Conservation (phyloP, 257 asterid species). For the Nicotiana obtusifolia region DNA sequence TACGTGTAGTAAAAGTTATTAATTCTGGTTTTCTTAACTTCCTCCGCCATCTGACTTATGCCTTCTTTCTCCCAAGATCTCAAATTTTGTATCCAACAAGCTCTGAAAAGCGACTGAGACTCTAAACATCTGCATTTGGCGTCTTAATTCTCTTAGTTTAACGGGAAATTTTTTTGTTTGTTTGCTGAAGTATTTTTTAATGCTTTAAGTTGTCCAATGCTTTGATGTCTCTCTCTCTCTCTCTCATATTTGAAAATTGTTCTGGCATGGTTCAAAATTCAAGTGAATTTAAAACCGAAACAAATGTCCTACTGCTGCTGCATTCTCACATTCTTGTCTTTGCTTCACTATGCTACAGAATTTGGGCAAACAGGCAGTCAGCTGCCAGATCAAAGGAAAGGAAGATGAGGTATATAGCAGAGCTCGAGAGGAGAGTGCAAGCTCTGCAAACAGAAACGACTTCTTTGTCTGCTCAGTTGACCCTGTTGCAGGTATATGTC, state of each 20-base stretch:
- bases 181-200: no score
- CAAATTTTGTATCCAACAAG: background rate
- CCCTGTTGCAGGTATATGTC: constrained; percentile 57
- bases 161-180: background rate
- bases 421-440: constrained; percentile 94
- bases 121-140: background rate
- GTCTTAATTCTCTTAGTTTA: background rate
- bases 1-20: background rate
- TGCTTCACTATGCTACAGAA: constrained; percentile 34
- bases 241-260: background rate
- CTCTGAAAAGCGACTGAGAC: background rate
- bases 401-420: constrained; percentile 90
- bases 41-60: background rate
- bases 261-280: background rate
- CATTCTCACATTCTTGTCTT: background rate
- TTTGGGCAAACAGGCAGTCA: constrained; percentile 97
- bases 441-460: constrained; percentile 92
- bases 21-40: background rate
- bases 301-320: background rate
- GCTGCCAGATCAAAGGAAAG: constrained; percentile 95
- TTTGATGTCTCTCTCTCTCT: background rate
- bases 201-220: background rate
- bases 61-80: background rate
- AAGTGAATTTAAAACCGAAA: background rate
- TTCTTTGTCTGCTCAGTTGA: constrained; percentile 80